A percentile compares a stretch with the other conserved stretches of the same genome.
phyloP scores from a whole-genome alignment of 1,139 yeast species.

The Zygotorulaspora mrakii region DNA sequence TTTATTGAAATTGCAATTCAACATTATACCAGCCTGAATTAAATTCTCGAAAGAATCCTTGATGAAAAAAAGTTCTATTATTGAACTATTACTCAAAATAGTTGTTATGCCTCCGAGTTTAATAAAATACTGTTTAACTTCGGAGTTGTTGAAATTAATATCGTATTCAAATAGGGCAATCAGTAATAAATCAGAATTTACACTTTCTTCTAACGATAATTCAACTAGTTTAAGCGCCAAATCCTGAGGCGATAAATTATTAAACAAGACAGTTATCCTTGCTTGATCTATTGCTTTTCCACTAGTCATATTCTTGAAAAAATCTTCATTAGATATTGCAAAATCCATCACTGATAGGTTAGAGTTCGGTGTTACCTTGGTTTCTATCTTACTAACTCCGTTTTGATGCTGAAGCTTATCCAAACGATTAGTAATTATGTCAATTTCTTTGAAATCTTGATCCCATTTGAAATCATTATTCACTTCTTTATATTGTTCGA shows the following conservation, averaged over 20 bases:
- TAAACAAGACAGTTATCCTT: constrained; percentile 5
- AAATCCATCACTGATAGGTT: too few relatives aligned
- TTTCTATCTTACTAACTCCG: too few relatives aligned
- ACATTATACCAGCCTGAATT: constrained; percentile 30
- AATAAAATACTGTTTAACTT: constrained; percentile 23
- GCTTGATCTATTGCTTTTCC: background rate
- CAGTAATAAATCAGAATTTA: constrained; percentile 2
- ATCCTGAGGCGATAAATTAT: constrained; percentile 6
- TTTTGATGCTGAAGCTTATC: too few relatives aligned
- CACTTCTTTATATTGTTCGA: constrained; percentile 25
- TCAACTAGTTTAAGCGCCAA: constrained; percentile 4
- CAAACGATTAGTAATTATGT: too few relatives aligned
- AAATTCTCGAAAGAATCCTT: constrained; percentile 17
- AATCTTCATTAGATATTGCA: constrained; percentile 4
- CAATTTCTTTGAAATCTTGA: constrained; percentile 27
- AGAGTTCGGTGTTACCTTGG: too few relatives aligned
- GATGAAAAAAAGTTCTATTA: constrained; percentile 16
- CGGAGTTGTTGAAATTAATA: constrained; percentile 18
- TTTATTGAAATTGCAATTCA: constrained; percentile 13
- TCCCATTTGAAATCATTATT: constrained; percentile 29
- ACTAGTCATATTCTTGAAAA: background rate
- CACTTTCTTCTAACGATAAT: background rate
- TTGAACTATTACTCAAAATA: constrained; percentile 16
- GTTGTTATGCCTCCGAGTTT: constrained; percentile 29
- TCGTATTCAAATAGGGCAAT: constrained; percentile 20